Evolutionary conservation across 2,329 filamentous ascomycete genomes (phyloP), one percentile per base, ranked within the genome.

Genomic region (Xylogone sp.): DNA sequence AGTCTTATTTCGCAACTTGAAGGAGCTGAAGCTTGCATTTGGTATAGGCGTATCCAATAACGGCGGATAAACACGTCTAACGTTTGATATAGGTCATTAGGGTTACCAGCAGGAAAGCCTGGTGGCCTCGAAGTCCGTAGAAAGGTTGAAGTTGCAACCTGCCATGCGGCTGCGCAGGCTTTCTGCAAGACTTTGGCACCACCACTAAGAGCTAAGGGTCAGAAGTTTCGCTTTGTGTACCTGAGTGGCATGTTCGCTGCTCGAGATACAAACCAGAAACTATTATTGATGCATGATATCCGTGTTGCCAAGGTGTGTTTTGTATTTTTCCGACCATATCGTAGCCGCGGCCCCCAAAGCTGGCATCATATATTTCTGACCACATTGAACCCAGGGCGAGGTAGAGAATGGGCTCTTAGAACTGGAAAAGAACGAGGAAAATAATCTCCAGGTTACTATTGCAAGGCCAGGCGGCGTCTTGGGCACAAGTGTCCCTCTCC

Each of bases 1-100:
- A 65, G 73, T 12, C 60, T 77, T 19, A 52, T 78, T 9, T 48
- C 62, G 12, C 63, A 70, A 20, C 61, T 77, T 4, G 63, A 66
- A 51, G 71, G 69, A 21, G 70, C 72, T 4, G 69, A 73, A 50
- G 73, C 68, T 7, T 76, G 73, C 59, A 72, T 77, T 20, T 78
- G 73, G 73, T 69, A 61, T 6, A 22, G 56, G 21, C 44, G 29
- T n/a, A n/a, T 46, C 24, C 19, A 19, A 42, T 43, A 19, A 34
- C 20, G 45, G 12, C 24, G 44, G 10, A 48, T 34, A 45, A 10
- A n/a, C 19, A 7, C 9, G 21, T 43, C 49, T 50, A 51, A 50
- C 43, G 44, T 44, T 19, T 16, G n/a, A 13, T 31, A 46, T n/a
- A 55, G 53, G 45, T 58, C 59, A 31, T 47, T 59, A 3, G 58